phyloP scores from a whole-genome alignment of 805 yeast species.

The Lipomyces yamanashiensis region DNA sequence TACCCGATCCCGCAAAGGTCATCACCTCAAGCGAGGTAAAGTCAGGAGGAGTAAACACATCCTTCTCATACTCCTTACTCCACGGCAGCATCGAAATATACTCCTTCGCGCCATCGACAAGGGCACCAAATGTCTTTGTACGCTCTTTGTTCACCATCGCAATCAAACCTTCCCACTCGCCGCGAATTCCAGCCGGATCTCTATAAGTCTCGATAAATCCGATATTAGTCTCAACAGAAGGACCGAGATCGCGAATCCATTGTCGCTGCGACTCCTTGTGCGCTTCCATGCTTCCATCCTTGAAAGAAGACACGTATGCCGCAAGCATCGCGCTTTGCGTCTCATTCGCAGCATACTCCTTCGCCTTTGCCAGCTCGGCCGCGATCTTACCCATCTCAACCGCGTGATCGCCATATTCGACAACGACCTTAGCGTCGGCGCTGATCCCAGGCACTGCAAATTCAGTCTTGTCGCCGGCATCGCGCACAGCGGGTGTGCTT shows the following conservation, averaged over 20 bases:
- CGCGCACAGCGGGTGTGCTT: background rate
- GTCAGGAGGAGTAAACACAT: conserved; percentile 87
- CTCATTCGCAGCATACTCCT: conserved; percentile 69
- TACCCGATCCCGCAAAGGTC: conserved; percentile 87
- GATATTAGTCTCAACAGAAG: conserved; percentile 76
- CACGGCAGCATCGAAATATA: conserved; percentile 77
- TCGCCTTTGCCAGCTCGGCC: conserved; percentile 60
- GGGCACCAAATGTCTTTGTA: conserved; percentile 73
- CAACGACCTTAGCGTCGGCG: conserved; percentile 49
- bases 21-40: conserved; percentile 88
- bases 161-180: conserved; percentile 92
- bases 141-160: conserved; percentile 89
- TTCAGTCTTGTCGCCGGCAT: conserved; percentile 41
- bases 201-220: conserved; percentile 93
- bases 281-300: conserved; percentile 81
- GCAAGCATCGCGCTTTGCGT: conserved; percentile 70
- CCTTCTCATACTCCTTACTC: conserved; percentile 77
- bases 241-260: conserved; percentile 89
- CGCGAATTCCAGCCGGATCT: conserved; percentile 89
- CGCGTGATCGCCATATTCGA: conserved; percentile 79
- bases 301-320: conserved; percentile 69
- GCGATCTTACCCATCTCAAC: conserved; percentile 66
- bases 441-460: conserved; percentile 50
- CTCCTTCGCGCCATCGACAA: conserved; percentile 68
- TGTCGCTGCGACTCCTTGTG: conserved; percentile 81